Percentiles rank a stretch among this genome's conserved stretches.
These are phyloP conservation scores for Chlorophyllum brunneum DNA, from an alignment of 768 basidiomycete species.

Conservation along the genomic window DNA sequence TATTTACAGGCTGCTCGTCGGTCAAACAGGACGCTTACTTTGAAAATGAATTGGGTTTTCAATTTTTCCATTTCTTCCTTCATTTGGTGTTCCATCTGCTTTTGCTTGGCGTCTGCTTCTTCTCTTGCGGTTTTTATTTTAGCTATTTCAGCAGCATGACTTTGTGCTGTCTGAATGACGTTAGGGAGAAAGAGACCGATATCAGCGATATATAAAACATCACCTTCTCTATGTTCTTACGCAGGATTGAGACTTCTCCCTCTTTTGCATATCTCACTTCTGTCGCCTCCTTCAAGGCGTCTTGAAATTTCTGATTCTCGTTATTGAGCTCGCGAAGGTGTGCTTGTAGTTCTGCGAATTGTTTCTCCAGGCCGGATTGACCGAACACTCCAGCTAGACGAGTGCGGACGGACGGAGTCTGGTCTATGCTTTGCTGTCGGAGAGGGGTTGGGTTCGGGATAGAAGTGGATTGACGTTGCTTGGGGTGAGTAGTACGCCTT, in stretches of 20 bases:
- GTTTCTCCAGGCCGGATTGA: conserved; percentile 15
- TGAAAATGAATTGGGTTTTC: conserved; percentile 67
- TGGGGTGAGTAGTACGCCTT: background rate
- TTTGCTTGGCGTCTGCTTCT: conserved; percentile 53
- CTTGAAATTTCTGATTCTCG: conserved; percentile 44
- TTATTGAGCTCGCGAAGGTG: conserved; percentile 39
- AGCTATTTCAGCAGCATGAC: conserved; percentile 53
- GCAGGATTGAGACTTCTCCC: conserved; percentile 66
- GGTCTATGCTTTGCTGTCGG: background rate
- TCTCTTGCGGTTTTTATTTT: conserved; percentile 59
- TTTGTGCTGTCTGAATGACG: conserved; percentile 45
- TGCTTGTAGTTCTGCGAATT: conserved; percentile 27
- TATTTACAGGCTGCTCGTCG: background rate
- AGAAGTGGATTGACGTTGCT: background rate
- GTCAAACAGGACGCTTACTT: conserved; percentile 36
- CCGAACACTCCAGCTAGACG: background rate
- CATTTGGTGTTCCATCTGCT: conserved; percentile 54
- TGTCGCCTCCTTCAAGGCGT: conserved; percentile 41
- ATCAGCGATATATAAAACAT: background rate
- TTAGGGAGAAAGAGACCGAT: conserved; percentile 9
- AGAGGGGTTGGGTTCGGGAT: background rate
- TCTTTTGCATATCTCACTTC: conserved; percentile 56
- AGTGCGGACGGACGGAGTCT: background rate
- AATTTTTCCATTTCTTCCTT: conserved; percentile 68
- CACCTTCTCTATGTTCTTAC: conserved; percentile 69